Base-by-base conservation (phyloP, 352 stramenopile genomes). In the Pythium grandisporangium region DNA sequence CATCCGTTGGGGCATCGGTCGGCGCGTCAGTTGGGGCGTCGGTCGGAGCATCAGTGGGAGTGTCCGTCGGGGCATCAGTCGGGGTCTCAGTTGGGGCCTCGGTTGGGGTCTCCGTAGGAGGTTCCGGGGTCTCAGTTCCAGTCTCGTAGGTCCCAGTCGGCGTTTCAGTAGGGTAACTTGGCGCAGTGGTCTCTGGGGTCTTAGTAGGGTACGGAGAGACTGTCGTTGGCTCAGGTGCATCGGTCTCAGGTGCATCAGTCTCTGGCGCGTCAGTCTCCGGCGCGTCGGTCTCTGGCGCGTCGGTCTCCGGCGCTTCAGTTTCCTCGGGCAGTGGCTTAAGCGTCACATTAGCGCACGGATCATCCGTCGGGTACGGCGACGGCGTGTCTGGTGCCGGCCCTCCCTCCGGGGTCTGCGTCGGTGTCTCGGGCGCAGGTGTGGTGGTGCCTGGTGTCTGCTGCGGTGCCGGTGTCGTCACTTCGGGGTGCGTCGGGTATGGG, bases 301-400 rank as follows among this genome's bases (percentile, higher is more conserved):
- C 30, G 29, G 36, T 6, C 26, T n/a, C 36, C 24, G 43, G 43
- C 2, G 43, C 24, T 10, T 23, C 27, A 32, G 27, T 8, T 32
- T 32, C 23, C 22, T 32, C 37, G 11, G 38, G 24, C 6, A 45
- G 21, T 14, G 48, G 38, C 30, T 42, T 46, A 5, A 53, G 23
- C 13, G 37, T 42, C 12, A 53, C 6, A n/a, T 2, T 22, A 22
- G 46, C 37, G 11, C 46, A 53, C 17, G 46, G 46, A 11, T 52
- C 33, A 13, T 13, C 4, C 2, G 34, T 42, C 5, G 43, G 0
- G 2, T n/a, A 20, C 20, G 5, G 13, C n/a, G 35, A 12, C 5
- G 35, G 35, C n/a, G 16, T 40, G n/a, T n/a, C n/a, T 19, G 14
- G n/a, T 12, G 35, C 17, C 26, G 35, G 35, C 35, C 11, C 20